Evolutionary conservation across 192 early-diverging fungal species (phyloP).

Genomic region (Backusella australiensis): DNA sequence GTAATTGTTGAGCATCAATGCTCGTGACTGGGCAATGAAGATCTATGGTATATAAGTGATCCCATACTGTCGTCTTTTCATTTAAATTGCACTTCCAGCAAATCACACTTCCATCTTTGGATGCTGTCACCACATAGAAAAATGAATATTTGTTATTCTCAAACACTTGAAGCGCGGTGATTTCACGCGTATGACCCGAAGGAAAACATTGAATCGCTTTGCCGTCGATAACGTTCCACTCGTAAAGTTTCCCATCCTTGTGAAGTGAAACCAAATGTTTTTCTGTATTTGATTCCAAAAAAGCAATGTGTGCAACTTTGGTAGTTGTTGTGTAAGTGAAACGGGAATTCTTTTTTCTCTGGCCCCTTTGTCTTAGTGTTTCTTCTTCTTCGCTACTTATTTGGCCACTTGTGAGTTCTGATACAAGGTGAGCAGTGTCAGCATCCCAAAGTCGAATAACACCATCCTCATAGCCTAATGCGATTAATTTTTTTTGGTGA

Average conservation of each 20-base stretch:
- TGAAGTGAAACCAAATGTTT: constrained; percentile 28
- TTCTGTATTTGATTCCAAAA: constrained; percentile 12
- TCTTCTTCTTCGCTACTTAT: not conserved
- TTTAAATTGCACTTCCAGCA: constrained; percentile 19
- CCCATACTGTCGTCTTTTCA: constrained; percentile 17
- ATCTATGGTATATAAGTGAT: constrained; percentile 20
- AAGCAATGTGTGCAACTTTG: not conserved
- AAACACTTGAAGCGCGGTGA: constrained; percentile 13
- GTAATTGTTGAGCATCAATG: constrained; percentile 10
- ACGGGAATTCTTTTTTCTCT: not conserved
- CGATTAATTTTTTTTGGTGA: constrained; percentile 17
- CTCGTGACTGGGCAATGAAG: constrained; percentile 19
- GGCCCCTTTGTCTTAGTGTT: not conserved
- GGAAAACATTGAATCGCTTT: constrained; percentile 22
- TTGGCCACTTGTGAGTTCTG: not conserved
- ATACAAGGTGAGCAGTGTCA: constrained; percentile 2
- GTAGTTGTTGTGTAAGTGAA: not conserved
- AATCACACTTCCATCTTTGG: constrained; percentile 30
- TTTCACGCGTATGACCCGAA: constrained; percentile 16
- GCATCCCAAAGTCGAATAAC: constrained; percentile 26
- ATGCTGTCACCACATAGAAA: constrained; percentile 19
- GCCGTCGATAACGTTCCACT: constrained; percentile 31
- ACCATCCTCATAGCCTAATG: constrained; percentile 28
- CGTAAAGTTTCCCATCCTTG: constrained; percentile 21
- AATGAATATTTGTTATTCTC: not conserved